Evolutionary conservation across 2,329 filamentous ascomycete species (phyloP), one percentile per base, ranked within the genome.

Genomic region (Dothistroma septosporum): DNA sequence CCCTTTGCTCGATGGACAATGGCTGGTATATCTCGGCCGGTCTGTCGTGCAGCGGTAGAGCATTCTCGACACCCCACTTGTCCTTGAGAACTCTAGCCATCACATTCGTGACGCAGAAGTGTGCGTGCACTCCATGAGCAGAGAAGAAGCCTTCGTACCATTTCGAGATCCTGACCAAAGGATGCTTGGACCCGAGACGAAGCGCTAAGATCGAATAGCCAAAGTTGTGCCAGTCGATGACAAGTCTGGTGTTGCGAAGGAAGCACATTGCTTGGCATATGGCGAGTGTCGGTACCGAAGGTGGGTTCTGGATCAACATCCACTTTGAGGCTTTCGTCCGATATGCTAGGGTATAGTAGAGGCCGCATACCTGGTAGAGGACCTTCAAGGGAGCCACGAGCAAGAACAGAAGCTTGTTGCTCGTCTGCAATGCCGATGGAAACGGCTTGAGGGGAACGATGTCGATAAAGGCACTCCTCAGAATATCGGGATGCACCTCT

Each of bases 161-260:
- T 64, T 86, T 86, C 24, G 93, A 90, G 9, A 95, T 72, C 31
- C 77, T 81, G 9, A 97, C 91, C n/a, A 97, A 83, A 0, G 88
- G 88, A 71, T 95, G 90, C 6, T 72, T 75, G 1, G 77, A 65
- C 0, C 85, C 84, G 1, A 89, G 78, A 63, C 87, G 87, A 53
- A 88, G 75, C 1, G 83, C 89, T 3, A 99, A 85, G 68, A 99
- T 96, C 9, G 91, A 93, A 82, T 93, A 96, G 68, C 93, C 94
- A 76, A 97, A 97, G 76, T 99, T 99, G 79, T 99, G 94, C 94
- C 94, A 99, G 79, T 99, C 94, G 58, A 97, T 89, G 62, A 97
- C 82, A 4, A 99, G 83, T 59, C 85, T 85, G 44, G 90, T 96
- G 68, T 90, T 88, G 54, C 94, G 87, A 55, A 96, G 75, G 67